A percentile compares a stretch with the other conserved stretches of the same genome.
phyloP scores from a whole-genome alignment of 441 rosid species.

The Biscutella auriculata region DNA sequence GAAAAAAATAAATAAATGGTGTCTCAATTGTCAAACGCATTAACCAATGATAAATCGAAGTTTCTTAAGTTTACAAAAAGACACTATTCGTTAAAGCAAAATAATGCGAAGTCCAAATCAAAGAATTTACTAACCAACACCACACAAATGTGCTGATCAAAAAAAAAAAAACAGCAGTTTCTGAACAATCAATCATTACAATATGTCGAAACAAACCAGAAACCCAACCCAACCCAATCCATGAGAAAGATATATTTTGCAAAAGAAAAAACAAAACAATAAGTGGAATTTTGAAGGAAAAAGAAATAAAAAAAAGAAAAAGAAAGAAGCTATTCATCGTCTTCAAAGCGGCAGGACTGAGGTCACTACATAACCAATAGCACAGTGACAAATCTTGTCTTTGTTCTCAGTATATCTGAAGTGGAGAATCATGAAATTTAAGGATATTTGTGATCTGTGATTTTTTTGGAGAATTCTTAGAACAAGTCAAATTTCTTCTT shows the following conservation, averaged over 20 bases:
- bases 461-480: slow-evolving; percentile 20
- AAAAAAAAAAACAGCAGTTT: background rate
- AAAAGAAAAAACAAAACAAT: background rate
- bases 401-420: slow-evolving; percentile 4
- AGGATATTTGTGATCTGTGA: background rate
- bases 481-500: slow-evolving; percentile 78
- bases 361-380: slow-evolving; percentile 6
- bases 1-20: too few relatives aligned
- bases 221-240: slow-evolving; percentile 9
- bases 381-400: slow-evolving; percentile 1
- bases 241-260: background rate
- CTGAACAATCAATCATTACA: slow-evolving; percentile 5
- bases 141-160: slow-evolving; percentile 8
- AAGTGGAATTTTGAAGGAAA: background rate
- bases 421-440: background rate
- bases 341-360: slow-evolving; percentile 14
- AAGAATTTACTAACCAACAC: slow-evolving; percentile 16
- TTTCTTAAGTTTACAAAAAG: slow-evolving; percentile 11
- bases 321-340: background rate
- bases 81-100: background rate
- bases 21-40: background rate
- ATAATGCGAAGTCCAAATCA: slow-evolving; percentile 12
- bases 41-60: background rate
- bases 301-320: background rate
- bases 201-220: slow-evolving; percentile 8